Percentiles rank a stretch among this genome's conserved stretches.
Evolutionary conservation across 1,139 yeast species (phyloP).

Genomic region (Candida smagusa): DNA sequence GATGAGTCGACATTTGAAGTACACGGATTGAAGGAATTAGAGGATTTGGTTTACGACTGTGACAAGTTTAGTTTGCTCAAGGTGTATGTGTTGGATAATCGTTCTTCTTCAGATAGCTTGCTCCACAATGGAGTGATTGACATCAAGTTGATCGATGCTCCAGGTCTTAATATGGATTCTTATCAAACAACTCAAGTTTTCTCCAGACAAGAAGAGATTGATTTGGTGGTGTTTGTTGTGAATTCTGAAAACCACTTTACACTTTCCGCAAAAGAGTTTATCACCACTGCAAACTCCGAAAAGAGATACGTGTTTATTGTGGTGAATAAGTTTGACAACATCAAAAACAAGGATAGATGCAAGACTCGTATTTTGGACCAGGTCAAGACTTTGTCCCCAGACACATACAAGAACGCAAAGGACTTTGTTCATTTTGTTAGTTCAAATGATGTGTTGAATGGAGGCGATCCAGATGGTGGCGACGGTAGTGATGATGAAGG

Average conservation of each 20-base stretch:
- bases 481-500: slow-evolving; percentile 34
- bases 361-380: slow-evolving; percentile 75
- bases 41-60: slow-evolving; percentile 68
- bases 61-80: slow-evolving; percentile 72
- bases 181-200: slow-evolving; percentile 94
- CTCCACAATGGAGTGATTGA: slow-evolving; percentile 90
- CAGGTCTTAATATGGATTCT: slow-evolving; percentile 92
- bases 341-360: slow-evolving; percentile 77
- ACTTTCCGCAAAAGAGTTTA: slow-evolving; percentile 88
- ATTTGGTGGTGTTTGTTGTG: slow-evolving; percentile 92
- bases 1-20: slow-evolving; percentile 67
- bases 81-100: slow-evolving; percentile 75
- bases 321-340: slow-evolving; percentile 86
- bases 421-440: slow-evolving; percentile 96
- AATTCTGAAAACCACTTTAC: slow-evolving; percentile 96
- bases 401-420: slow-evolving; percentile 77
- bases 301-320: slow-evolving; percentile 91
- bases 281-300: slow-evolving; percentile 86
- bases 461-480: slow-evolving; percentile 24
- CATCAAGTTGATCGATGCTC: slow-evolving; percentile 91
- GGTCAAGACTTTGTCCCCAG: slow-evolving; percentile 85
- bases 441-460: slow-evolving; percentile 45
- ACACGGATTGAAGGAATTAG: slow-evolving; percentile 53
- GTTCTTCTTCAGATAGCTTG: slow-evolving; percentile 68
- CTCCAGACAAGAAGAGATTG: slow-evolving; percentile 96